Conservation (phyloP, 75 land plant genomes). For the Picea glauca region DNA sequence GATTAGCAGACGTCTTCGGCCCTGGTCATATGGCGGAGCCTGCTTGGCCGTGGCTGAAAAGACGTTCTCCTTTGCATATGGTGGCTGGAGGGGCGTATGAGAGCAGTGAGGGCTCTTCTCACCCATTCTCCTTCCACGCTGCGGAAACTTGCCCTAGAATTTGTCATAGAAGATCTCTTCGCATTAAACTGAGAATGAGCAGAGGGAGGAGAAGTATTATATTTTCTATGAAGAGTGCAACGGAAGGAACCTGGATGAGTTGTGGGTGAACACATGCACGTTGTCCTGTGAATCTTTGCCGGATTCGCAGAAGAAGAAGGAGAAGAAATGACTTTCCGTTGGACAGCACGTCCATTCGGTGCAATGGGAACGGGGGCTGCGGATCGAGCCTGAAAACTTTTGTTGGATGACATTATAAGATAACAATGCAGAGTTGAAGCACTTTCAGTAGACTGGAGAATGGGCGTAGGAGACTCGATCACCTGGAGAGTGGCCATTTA, state of each 20-base stretch:
- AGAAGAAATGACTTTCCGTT: too few species aligned
- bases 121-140: slow-evolving; percentile 47
- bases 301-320: slow-evolving; percentile 3
- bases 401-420: too few species aligned
- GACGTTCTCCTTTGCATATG: slow-evolving; percentile 37
- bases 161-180: slow-evolving; percentile 49
- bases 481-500: too few species aligned
- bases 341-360: too few species aligned
- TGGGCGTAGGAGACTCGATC: too few species aligned
- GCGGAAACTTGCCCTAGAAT: slow-evolving; percentile 45
- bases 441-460: too few species aligned
- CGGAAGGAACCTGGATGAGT: slow-evolving; percentile 63
- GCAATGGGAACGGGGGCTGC: too few species aligned
- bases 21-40: slow-evolving; percentile 52
- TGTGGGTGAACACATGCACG: slow-evolving; percentile 66
- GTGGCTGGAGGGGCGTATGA: slow-evolving; percentile 60
- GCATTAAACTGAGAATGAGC: slow-evolving; percentile 24
- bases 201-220: not conserved
- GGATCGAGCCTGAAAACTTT: too few species aligned
- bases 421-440: too few species aligned
- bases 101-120: slow-evolving; percentile 47
- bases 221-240: slow-evolving; percentile 35
- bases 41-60: slow-evolving; percentile 47
- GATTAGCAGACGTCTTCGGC: slow-evolving; percentile 4
- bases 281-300: not conserved